These are phyloP conservation scores for Blumeria hordei DNA, from an alignment of 2,329 filamentous ascomycete genomes.

Conservation along the genomic window DNA sequence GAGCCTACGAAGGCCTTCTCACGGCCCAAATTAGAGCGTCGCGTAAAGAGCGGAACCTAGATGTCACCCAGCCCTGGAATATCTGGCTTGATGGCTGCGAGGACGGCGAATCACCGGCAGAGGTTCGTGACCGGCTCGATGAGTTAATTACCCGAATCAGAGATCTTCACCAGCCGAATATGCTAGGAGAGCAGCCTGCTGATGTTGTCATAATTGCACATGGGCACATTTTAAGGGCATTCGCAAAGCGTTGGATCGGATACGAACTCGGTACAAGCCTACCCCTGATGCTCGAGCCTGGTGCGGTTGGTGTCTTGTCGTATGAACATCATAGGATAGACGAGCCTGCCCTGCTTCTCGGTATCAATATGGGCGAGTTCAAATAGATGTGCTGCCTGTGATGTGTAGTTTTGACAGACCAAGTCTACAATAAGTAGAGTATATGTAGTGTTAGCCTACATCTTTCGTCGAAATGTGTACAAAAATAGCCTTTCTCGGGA, in stretches of 20 bases:
- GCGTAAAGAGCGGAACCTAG: conserved; percentile 19
- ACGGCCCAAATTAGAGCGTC: conserved; percentile 19
- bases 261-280: conserved; percentile 17
- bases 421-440: neutral
- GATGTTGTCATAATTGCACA: conserved; percentile 25
- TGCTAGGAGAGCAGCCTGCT: conserved; percentile 18
- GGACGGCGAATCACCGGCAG: conserved; percentile 22
- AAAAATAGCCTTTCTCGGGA: conserved; percentile 34
- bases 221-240: conserved; percentile 24
- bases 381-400: neutral
- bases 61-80: conserved; percentile 22
- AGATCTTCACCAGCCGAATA: conserved; percentile 21
- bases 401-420: neutral
- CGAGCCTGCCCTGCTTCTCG: conserved; percentile 17
- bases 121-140: conserved; percentile 25
- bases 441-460: conserved; percentile 2
- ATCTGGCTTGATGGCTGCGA: conserved; percentile 29
- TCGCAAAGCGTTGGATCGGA: conserved; percentile 29
- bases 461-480: conserved; percentile 27
- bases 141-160: conserved; percentile 24
- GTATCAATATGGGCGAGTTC: conserved; percentile 13
- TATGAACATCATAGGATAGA: conserved; percentile 17
- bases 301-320: conserved; percentile 17
- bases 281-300: conserved; percentile 18
- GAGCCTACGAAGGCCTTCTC: conserved; percentile 23